Base-by-base conservation (phyloP, 1,284 basidiomycete species). In the Tilletia walkeri region DNA sequence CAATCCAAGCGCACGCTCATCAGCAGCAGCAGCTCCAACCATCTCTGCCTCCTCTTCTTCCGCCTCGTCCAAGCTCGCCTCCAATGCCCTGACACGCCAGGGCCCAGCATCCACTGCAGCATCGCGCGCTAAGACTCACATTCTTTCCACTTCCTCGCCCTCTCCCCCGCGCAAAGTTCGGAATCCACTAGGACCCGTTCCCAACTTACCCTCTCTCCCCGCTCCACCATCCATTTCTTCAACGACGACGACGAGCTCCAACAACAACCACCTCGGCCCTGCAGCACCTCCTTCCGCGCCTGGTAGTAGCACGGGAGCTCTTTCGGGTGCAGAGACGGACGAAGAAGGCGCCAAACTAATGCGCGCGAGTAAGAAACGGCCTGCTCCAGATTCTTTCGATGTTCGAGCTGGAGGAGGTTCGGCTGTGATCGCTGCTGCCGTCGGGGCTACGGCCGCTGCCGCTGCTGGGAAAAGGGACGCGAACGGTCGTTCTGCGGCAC, bases 381-480 rank as follows among this genome's bases (percentile, higher is more conserved):
- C 59, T 34, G 59, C 18, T 6, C 59, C 59, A 1, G 59, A 63
- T 16, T 39, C 59, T 36, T 63, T 63, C 16, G 59, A 63, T 39
- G 59, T 34, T 18, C 59, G 38, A 9, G 36, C 30, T 36, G 59
- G 36, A 10, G 41, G 41, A 1, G 14, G 41, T 14, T 45, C 41
- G 14, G 41, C 41, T 45, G 14, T 3, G 41, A 45, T 45, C 9
- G 41, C 41, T 45, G 41, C 41, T 45, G 41, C 41, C 14, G 6
- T 45, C 9, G 41, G 41, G 14, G 41, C 41, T n/a, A 53, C 16
- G 6, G 50, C 18, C 50, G 16, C 50, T 18, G 20, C 50, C 6
- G 50, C 50, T 24, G 20, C 50, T 9, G 18, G 50, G 6, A 24
- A 10, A 7, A 53, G 16, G 50, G 20, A 18, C n/a, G 12, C 16